These are phyloP conservation scores for Actinidia arguta DNA, from an alignment of 179 eudicot species.

Conservation along the genomic window DNA sequence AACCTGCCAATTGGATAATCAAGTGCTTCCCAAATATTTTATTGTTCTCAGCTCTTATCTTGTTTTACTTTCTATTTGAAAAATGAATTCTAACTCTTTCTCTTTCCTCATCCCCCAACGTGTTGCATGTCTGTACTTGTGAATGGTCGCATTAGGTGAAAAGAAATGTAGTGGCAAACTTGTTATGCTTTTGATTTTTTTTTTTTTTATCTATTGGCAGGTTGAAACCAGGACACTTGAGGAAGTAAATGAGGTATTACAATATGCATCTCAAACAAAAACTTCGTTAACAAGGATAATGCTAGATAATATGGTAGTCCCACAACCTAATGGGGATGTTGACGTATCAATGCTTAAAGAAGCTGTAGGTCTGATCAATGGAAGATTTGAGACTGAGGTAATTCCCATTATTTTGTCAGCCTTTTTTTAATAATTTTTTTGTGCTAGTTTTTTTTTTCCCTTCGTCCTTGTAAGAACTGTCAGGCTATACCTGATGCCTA, in stretches of 20 bases:
- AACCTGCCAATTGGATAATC: not conserved
- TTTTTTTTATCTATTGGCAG: slow-evolving; percentile 39
- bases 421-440: not conserved
- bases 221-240: slow-evolving; percentile 90
- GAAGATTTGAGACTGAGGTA: slow-evolving; percentile 94
- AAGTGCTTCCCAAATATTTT: not conserved
- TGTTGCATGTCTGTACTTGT: not conserved
- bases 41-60: not conserved
- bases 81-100: not conserved
- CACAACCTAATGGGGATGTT: slow-evolving; percentile 70
- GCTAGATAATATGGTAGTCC: slow-evolving; percentile 98
- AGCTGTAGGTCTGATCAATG: slow-evolving; percentile 75
- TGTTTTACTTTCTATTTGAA: not conserved
- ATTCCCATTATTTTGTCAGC: not conserved
- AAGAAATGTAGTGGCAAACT: not conserved
- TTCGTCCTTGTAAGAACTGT: not conserved
- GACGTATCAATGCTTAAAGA: slow-evolving; percentile 93
- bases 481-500: not conserved
- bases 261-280: slow-evolving; percentile 71
- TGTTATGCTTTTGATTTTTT: not conserved
- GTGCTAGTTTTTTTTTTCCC: not conserved
- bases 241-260: slow-evolving; percentile 81
- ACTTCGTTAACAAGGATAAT: slow-evolving; percentile 83
- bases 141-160: not conserved
- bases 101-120: too few species aligned